phyloP scores from a whole-genome alignment of 1,284 basidiomycete species.

The Boletellus deceptivus region DNA sequence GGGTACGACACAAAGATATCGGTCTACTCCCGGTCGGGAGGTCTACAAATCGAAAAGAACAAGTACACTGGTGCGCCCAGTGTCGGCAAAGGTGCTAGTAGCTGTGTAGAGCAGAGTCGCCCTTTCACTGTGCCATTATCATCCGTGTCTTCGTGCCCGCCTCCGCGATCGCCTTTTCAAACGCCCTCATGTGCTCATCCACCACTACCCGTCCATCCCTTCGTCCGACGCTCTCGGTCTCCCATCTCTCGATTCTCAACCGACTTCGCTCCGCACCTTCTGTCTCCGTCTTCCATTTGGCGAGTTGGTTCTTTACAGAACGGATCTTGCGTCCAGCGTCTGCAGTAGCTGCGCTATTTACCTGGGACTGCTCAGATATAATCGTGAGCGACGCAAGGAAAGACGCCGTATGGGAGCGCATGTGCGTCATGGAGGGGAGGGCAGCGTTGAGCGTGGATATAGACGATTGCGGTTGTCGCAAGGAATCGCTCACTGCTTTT shows the following conservation, averaged over 20 bases:
- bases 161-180: conserved; percentile 65
- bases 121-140: conserved; percentile 56
- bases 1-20: no score
- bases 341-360: conserved; percentile 76
- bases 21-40: background rate
- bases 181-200: conserved; percentile 71
- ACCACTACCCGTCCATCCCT: conserved; percentile 64
- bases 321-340: conserved; percentile 81
- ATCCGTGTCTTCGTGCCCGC: conserved; percentile 71
- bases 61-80: conserved; percentile 11
- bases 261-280: conserved; percentile 79
- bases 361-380: conserved; percentile 83
- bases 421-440: conserved; percentile 51
- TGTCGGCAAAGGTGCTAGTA: conserved; percentile 7
- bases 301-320: conserved; percentile 76
- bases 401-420: conserved; percentile 69
- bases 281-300: conserved; percentile 73
- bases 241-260: conserved; percentile 72
- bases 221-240: conserved; percentile 47
- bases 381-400: conserved; percentile 70
- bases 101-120: conserved; percentile 6
- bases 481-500: conserved; percentile 12
- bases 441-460: conserved; percentile 28
- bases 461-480: conserved; percentile 27
- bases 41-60: conserved; percentile 28